A percentile compares a stretch with the other conserved stretches of the same genome.
Conservation (phyloP, 2,329 filamentous ascomycete genomes). For the Botrytis galanthina region DNA sequence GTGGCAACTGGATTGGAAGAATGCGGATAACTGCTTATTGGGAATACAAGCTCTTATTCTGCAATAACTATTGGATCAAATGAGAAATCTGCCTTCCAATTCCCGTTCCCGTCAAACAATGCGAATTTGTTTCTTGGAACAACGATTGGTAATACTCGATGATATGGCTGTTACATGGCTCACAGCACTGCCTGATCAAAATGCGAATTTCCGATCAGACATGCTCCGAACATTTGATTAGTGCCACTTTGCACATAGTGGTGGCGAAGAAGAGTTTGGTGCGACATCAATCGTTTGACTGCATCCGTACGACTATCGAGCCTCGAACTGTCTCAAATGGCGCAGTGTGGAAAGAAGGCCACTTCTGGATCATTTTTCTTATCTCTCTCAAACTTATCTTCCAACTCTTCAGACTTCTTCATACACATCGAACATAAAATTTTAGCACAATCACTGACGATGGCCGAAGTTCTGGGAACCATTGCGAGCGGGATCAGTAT, state of each 20-base stretch:
- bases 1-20: not conserved
- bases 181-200: not conserved
- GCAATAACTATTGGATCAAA: not conserved
- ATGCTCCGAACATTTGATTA: not conserved
- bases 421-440: not conserved
- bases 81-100: not conserved
- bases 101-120: not conserved
- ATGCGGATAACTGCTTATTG: not conserved
- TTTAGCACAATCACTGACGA: not conserved
- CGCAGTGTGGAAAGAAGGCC: not conserved
- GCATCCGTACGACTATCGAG: not conserved
- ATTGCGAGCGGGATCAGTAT: constrained; percentile 24
- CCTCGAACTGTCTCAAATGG: not conserved
- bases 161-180: not conserved
- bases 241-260: not conserved
- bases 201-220: not conserved
- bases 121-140: not conserved
- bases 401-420: not conserved
- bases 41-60: not conserved
- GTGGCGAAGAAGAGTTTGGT: not conserved
- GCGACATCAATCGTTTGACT: not conserved
- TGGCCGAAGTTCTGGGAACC: constrained; percentile 21
- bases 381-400: too few species aligned
- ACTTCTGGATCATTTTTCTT: not conserved
- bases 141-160: not conserved